phyloP scores from a whole-genome alignment of 2,329 filamentous ascomycete genomes.

The Monosporascus sp. region DNA sequence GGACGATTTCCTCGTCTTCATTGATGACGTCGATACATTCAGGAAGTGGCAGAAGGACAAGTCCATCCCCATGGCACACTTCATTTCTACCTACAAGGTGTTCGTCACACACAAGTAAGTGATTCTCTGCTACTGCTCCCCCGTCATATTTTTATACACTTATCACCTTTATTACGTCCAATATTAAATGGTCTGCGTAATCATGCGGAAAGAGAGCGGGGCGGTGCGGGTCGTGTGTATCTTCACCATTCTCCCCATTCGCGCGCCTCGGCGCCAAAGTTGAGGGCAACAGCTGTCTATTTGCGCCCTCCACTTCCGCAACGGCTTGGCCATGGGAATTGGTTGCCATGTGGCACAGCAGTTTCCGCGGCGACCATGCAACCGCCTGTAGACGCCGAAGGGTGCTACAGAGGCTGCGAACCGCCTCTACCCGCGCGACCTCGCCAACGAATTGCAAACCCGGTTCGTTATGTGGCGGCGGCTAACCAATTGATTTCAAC shows the following conservation, averaged over 20 bases:
- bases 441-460: background rate
- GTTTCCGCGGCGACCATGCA: background rate
- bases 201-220: background rate
- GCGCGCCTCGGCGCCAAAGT: conserved; percentile 9
- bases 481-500: conserved; percentile 16
- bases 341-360: conserved; percentile 2
- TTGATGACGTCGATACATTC: conserved; percentile 57
- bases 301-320: conserved; percentile 1
- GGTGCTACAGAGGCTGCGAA: background rate
- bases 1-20: conserved; percentile 56
- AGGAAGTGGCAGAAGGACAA: conserved; percentile 81
- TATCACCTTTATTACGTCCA: background rate
- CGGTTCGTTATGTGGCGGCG: background rate
- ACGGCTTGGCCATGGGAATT: conserved; percentile 1
- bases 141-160: background rate
- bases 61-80: conserved; percentile 73
- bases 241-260: background rate
- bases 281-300: background rate
- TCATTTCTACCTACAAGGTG: conserved; percentile 83
- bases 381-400: conserved; percentile 5
- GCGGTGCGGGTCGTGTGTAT: background rate
- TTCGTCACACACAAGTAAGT: conserved; percentile 86
- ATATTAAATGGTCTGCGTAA: background rate
- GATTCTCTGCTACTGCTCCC: conserved; percentile 3
- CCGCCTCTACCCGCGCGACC: background rate